These are phyloP conservation scores for Dianthus caryophyllus DNA, from an alignment of 148 eudicot species.

Conservation along the genomic window DNA sequence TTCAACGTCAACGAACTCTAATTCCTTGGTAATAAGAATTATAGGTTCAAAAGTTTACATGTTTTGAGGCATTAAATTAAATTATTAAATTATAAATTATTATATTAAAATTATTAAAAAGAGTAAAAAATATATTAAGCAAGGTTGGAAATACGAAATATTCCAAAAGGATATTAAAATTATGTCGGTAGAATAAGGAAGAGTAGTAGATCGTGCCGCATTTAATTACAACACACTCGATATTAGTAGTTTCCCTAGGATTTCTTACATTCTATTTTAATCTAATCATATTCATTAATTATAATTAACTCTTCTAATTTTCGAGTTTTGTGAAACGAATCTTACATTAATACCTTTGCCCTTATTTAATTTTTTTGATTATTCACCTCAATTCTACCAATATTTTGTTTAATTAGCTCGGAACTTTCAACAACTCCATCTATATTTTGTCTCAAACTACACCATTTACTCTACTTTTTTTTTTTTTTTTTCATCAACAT, in stretches of 20 bases:
- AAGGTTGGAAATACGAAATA: not conserved
- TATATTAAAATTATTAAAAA: not conserved
- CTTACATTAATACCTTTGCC: slow-evolving; percentile 29
- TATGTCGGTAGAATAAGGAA: slow-evolving; percentile 27
- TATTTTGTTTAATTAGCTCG: slow-evolving; percentile 21
- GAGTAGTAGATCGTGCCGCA: slow-evolving; percentile 19
- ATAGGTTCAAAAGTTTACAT: slow-evolving; percentile 31
- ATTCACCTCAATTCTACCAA: slow-evolving; percentile 16
- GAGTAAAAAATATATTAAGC: too few relatives aligned
- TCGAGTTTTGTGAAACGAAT: slow-evolving; percentile 29
- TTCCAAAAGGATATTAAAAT: slow-evolving; percentile 17
- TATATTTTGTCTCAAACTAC: slow-evolving; percentile 23
- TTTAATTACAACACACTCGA: slow-evolving; percentile 25
- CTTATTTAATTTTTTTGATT: slow-evolving; percentile 9
- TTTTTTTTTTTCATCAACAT: too few relatives aligned
- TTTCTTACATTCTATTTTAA: not conserved
- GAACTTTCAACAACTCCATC: slow-evolving; percentile 27
- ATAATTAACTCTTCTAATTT: not conserved
- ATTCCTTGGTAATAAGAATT: slow-evolving; percentile 30
- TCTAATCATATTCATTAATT: too few relatives aligned
- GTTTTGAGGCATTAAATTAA: slow-evolving; percentile 43
- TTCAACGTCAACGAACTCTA: slow-evolving; percentile 29
- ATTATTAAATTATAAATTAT: too few relatives aligned
- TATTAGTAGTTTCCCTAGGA: slow-evolving; percentile 28
- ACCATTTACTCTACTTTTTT: slow-evolving; percentile 5